A percentile compares a stretch with the other conserved stretches of the same genome.
Evolutionary conservation across 331 rosid genomes (phyloP).

Genomic region (Arachis monticola): DNA sequence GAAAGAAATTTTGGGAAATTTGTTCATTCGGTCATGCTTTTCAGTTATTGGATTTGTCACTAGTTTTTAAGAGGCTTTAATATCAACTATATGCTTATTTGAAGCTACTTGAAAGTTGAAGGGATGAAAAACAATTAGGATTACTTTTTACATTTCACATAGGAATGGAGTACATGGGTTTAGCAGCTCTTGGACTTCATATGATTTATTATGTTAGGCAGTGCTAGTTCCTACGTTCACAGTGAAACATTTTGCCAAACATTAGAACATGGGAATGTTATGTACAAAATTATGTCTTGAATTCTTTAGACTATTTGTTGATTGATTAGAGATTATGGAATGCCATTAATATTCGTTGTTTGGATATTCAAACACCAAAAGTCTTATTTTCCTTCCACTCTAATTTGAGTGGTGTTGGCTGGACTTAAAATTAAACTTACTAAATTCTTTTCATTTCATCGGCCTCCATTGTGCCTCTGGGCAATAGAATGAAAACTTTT

Average conservation of each 20-base stretch:
- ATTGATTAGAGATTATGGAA: background rate
- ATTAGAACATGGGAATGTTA: conserved; percentile 2
- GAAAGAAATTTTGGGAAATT: background rate
- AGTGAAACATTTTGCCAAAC: conserved; percentile 13
- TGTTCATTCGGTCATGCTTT: conserved; percentile 3
- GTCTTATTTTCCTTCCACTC: background rate
- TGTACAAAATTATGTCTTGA: conserved; percentile 12
- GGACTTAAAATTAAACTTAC: background rate
- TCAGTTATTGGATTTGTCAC: conserved; percentile 8
- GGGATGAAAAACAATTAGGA: conserved; percentile 13
- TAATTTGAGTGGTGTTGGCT: background rate
- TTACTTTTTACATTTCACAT: conserved; percentile 8
- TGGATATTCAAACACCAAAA: background rate
- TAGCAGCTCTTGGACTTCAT: conserved; percentile 28
- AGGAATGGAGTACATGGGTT: conserved; percentile 3
- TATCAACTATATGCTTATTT: conserved; percentile 19
- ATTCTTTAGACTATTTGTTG: background rate
- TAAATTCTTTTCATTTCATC: background rate
- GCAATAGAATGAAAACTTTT: background rate
- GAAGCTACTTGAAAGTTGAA: conserved; percentile 8
- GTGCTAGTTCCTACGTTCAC: conserved; percentile 4
- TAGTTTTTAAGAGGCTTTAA: conserved; percentile 9
- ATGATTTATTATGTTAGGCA: conserved; percentile 13
- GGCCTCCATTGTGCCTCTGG: background rate
- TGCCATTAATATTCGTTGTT: background rate